Conservation (phyloP, 768 basidiomycete species). For the Lentinula aciculospora region DNA sequence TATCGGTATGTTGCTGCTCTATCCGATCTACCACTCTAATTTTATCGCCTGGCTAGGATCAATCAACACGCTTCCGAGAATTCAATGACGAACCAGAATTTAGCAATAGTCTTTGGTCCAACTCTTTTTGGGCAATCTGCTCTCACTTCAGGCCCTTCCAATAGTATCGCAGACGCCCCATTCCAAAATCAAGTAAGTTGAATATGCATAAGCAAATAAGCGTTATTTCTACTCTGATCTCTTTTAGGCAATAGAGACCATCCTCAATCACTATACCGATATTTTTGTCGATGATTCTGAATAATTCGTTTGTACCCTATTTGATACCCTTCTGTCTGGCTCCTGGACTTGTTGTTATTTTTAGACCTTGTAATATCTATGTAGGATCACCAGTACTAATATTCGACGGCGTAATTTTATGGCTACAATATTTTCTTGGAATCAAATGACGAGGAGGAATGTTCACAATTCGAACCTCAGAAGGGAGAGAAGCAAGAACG, state of each 20-base stretch:
- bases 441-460: no score
- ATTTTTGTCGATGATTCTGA: constrained; percentile 93
- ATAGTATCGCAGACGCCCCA: constrained; percentile 59
- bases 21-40: constrained; percentile 1
- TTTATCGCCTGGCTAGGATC: constrained; percentile 46
- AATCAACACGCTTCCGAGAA: constrained; percentile 71
- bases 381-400: not conserved
- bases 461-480: no score
- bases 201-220: not conserved
- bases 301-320: constrained; percentile 13
- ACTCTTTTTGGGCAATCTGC: constrained; percentile 81
- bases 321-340: constrained; percentile 8
- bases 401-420: not conserved
- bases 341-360: not conserved
- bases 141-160: constrained; percentile 32
- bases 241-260: constrained; percentile 76
- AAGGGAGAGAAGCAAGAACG: no score
- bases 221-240: constrained; percentile 8
- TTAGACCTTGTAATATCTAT: not conserved
- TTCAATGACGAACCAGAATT: constrained; percentile 89
- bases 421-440: no score
- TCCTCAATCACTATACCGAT: constrained; percentile 22
- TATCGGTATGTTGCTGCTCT: constrained; percentile 50
- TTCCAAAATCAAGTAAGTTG: constrained; percentile 62
- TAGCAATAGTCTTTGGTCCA: constrained; percentile 98